Base-by-base conservation (phyloP, 371 early-diverging fungal species). In the Mortierella sp. region DNA sequence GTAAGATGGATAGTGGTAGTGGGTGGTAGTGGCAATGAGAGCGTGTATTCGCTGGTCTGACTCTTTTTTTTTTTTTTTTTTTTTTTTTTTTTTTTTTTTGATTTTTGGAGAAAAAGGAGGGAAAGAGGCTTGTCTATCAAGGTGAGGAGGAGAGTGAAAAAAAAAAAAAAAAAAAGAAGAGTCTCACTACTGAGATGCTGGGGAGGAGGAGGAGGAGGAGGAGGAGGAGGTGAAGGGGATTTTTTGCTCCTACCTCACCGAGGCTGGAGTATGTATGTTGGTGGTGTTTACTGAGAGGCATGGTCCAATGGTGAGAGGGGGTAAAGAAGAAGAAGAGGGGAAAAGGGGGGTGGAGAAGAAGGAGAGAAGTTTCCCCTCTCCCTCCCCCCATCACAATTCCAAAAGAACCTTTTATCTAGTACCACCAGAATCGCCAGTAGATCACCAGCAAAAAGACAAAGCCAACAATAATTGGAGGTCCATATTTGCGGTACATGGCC, bases 401-500 rank as follows among this genome's bases (percentile, higher is more conserved):
- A 37, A 37, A 37, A 37, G 9, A 37, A 9, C 5, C 37, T 37
- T 37, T n/a, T n/a, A n/a, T 37, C 29, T 85, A 91, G 50, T 87
- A 91, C 81, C 84, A 84, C 70, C 87, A 91, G 59, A 87, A 92
- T 60, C 97, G 87, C 65, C 97, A 72, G 69, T 92, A 88, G 51
- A 98, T 57, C 21, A 98, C 93, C 58, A 95, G 70, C 47, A 94
- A 57, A n/a, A 98, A 89, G 30, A 94, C 88, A 12, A 89, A 74
- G 43, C 87, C 79, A 25, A 98, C 90, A 30, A 93, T 87, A 16
- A 86, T 91, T n/a, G 94, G 94, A 44, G 97, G 95, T 14, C 98
- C 99, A 74, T 98, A 98, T 81, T 97, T 97, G 77, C 97, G 93
- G 80, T 94, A 95, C 57, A 97, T 82, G 45, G 94, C 93, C 80